Evolutionary conservation across 2,329 filamentous ascomycete genomes (phyloP).

Genomic region (Sphaerulina musiva): DNA sequence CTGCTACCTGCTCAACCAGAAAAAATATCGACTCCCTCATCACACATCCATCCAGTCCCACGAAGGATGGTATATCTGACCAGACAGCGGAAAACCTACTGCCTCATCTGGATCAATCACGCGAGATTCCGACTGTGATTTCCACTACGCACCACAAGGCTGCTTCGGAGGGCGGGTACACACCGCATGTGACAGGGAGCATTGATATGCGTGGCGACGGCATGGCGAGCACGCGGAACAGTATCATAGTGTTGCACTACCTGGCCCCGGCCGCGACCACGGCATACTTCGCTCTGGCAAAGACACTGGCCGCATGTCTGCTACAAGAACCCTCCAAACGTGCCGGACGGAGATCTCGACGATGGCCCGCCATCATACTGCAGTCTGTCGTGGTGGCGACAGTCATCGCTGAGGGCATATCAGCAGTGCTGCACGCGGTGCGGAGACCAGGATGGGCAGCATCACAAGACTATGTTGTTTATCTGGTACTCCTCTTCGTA

Average conservation of each 20-base stretch:
- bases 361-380: constrained; percentile 19
- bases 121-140: not conserved
- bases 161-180: not conserved
- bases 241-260: constrained; percentile 26
- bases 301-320: constrained; percentile 25
- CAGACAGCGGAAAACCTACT: not conserved
- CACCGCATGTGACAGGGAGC: not conserved
- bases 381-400: constrained; percentile 18
- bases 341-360: constrained; percentile 10
- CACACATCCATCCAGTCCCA: not conserved
- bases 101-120: not conserved
- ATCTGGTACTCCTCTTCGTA: constrained; percentile 19
- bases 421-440: constrained; percentile 17
- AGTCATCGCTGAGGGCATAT: constrained; percentile 20
- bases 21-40: not conserved
- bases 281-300: constrained; percentile 26
- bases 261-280: constrained; percentile 23
- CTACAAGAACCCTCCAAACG: constrained; percentile 24
- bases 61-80: not conserved
- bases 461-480: constrained; percentile 24
- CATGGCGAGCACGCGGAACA: not conserved
- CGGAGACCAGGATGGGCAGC: constrained; percentile 11
- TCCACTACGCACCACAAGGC: not conserved
- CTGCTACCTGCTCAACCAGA: not conserved
- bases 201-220: not conserved